Evolutionary conservation across 179 eudicot genomes (phyloP).

Genomic region (Beta corolliflora): DNA sequence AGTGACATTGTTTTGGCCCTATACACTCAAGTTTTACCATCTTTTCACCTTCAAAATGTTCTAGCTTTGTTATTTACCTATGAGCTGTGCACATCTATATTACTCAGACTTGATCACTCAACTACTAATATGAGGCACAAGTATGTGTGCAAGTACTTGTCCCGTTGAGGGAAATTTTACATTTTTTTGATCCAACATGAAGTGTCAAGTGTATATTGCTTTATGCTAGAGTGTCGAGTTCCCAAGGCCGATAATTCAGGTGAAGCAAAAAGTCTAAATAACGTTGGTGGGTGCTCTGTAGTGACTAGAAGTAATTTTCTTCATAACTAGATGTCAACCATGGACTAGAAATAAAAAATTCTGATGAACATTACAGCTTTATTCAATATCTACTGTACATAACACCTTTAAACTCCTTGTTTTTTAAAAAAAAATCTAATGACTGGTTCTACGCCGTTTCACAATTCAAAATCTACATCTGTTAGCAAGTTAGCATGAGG

Average conservation of each 20-base stretch:
- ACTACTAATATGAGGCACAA: not conserved
- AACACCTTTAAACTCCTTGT: not conserved
- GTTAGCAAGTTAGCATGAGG: not conserved
- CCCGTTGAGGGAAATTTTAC: not conserved
- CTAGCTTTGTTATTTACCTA: not conserved
- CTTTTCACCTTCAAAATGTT: not conserved
- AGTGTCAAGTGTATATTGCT: not conserved
- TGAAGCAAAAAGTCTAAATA: not conserved
- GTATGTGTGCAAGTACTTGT: not conserved
- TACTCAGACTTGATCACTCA: not conserved
- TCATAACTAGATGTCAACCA: not conserved
- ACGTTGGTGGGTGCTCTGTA: not conserved
- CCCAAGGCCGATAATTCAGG: not conserved
- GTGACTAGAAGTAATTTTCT: not conserved
- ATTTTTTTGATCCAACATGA: not conserved
- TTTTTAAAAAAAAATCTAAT: not conserved
- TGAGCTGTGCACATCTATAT: not conserved
- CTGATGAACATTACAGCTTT: not conserved
- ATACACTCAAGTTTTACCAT: not conserved
- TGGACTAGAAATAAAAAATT: not conserved
- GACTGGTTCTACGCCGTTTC: not conserved
- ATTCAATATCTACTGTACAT: not conserved
- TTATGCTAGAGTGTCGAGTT: not conserved
- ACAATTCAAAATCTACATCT: not conserved
- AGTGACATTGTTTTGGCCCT: slow-evolving; percentile 7